phyloP scores from a whole-genome alignment of 2,329 filamentous ascomycete species.

The Mycosphaerella sp. region DNA sequence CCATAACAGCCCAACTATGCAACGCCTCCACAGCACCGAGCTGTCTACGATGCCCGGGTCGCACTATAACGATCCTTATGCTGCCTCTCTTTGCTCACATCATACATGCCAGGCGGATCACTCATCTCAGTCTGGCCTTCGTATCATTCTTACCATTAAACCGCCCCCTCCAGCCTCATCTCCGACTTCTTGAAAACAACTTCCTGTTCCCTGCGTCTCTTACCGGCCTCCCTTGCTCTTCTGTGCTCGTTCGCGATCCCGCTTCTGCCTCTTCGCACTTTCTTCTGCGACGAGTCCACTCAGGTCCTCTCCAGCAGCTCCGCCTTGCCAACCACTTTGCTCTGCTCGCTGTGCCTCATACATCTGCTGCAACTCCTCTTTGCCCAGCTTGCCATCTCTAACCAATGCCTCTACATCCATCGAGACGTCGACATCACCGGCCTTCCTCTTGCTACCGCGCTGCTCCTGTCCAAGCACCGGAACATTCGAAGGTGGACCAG shows the following conservation, averaged over 20 bases:
- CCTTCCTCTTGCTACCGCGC: conserved; percentile 81
- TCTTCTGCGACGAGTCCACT: conserved; percentile 95
- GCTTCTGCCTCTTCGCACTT: conserved; percentile 81
- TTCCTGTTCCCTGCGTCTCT: neutral
- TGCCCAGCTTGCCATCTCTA: conserved; percentile 68
- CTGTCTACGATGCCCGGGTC: neutral
- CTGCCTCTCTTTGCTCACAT: neutral
- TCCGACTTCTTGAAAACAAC: neutral
- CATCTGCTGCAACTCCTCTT: conserved; percentile 71
- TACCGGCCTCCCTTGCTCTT: conserved; percentile 38
- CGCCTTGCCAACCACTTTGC: conserved; percentile 57
- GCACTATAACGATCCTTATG: neutral
- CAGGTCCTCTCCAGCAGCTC: conserved; percentile 71
- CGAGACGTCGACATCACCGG: conserved; percentile 87
- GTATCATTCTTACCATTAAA: neutral
- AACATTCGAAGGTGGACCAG: conserved; percentile 44
- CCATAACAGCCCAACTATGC: neutral
- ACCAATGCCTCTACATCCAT: conserved; percentile 78
- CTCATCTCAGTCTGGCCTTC: neutral
- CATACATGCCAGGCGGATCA: neutral
- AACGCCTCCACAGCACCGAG: neutral
- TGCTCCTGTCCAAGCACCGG: conserved; percentile 72
- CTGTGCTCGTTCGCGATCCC: conserved; percentile 64
- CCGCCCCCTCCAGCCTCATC: neutral
- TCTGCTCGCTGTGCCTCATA: conserved; percentile 68